Base-by-base conservation (phyloP, 192 early-diverging fungal species). In the Backusella australiensis region DNA sequence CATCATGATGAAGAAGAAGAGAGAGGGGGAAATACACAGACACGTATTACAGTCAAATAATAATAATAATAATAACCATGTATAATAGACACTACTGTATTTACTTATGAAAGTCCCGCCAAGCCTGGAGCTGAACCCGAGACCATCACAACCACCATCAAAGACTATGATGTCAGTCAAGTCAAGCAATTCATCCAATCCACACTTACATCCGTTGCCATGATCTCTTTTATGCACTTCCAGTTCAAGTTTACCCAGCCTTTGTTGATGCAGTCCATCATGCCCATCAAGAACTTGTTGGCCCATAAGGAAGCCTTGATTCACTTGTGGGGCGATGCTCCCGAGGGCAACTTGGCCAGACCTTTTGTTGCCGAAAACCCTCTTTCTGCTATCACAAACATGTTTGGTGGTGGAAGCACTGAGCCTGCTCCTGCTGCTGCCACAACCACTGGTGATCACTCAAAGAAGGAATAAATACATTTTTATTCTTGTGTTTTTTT, bases 221-320 rank as follows among this genome's bases (percentile, higher is more conserved):
- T 97, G 69, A 92, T 98, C 77, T 83, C 83, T 49, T 87, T 94
- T 68, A 91, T 97, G 86, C 92, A 98, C 86, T 94, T 91, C 85
- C 90, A 96, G 83, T 97, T 91, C 80, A 92, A 93, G 49, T 95
- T 96, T 73, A 90, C 94, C 67, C 93, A 96, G 77, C 97, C 97
- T 15, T 81, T 98, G 49, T 84, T 97, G 39, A 86, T 97, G 80
- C 97, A 98, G 85, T 90, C 90, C 19, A 86, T 97, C 74, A 75
- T 98, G 41, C 94, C 93, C n/a, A 74, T 94, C 74, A 89, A 92
- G 81, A 91, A 90, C 75, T 78, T 94, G 53, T 82, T 90, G 67
- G 85, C 86, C 67, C 88, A 87, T 79, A 92, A 89, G 85, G 83
- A 93, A n/a, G 90, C 94, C 73, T 87, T 92, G 85, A 90, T 98